Evolutionary conservation across 2,329 filamentous ascomycete genomes (phyloP), one percentile per base, ranked within the genome.

Genomic region (Scedosporium boydii): DNA sequence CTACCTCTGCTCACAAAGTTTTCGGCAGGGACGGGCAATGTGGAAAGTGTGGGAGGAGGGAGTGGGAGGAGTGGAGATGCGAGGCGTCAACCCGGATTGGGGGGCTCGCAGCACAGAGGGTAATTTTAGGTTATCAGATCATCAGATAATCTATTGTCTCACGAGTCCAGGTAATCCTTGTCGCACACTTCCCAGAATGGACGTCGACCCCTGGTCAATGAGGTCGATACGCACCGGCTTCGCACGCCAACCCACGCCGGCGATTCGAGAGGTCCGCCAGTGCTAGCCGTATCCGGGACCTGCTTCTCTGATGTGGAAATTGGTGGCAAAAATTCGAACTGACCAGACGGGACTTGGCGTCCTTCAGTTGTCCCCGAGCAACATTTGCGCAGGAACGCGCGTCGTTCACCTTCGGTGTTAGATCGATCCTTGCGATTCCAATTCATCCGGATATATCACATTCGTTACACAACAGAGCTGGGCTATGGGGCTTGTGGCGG

Each of bases 81-180:
- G 55, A n/a, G 34, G n/a, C 34, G 27, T 41, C 41, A 16, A 27
- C 18, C 18, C 18, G 51, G 21, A 14, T 38, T 38, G 34, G n/a
- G 23, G 23, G 51, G 51, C 12, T 3, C 51, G 23, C 44, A 18
- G 7, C 51, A n/a, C 51, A 55, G 18, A 55, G 23, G 51, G 51
- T 16, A 55, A 59, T 44, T 59, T 59, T 59, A 46, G 41, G n/a
- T 59, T 59, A 59, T 59, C 58, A 59, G 58, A 59, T 59, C 58
- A 59, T 59, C 58, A 59, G 58, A 59, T 59, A 59, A 59, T 59
- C 58, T 59, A 59, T 59, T 59, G 58, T 29, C 38, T 55, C 51
- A 6, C 51, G 21, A 55, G 51, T 23, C 51, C 23, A 27, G 56
- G 29, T n/a, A n/a, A 42, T 42, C 56, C 29, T n/a, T 58, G 38